These are phyloP conservation scores for Capronia epimyces DNA, from an alignment of 2,329 filamentous ascomycete species.

Conservation along the genomic window DNA sequence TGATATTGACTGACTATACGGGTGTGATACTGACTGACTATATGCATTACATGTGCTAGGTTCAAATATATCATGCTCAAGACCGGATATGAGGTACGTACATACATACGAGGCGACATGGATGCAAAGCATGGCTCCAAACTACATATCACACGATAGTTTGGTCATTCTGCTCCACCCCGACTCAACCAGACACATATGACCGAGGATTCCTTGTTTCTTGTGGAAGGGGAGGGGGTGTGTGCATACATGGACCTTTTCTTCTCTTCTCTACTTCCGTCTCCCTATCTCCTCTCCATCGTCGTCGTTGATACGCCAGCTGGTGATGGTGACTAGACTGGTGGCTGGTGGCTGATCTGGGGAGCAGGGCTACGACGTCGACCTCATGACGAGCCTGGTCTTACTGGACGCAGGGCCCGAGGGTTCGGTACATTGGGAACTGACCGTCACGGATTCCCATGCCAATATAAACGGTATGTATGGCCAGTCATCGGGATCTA, in stretches of 20 bases:
- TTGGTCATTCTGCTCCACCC: no score
- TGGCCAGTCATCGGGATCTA: background rate
- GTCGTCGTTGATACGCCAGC: no score
- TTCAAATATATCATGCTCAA: conserved; percentile 5
- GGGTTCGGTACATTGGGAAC: conserved; percentile 28
- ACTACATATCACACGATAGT: no score
- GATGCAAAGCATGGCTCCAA: no score
- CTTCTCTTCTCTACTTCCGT: no score
- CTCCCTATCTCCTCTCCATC: no score
- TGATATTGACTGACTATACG: no score
- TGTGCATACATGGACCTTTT: background rate
- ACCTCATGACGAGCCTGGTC: conserved; percentile 28
- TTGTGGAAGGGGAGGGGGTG: no score
- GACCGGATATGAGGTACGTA: background rate
- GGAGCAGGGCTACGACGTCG: conserved; percentile 28
- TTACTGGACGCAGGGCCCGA: conserved; percentile 28
- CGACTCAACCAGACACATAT: no score
- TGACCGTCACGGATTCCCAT: conserved; percentile 28
- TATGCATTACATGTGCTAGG: background rate
- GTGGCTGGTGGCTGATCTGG: background rate
- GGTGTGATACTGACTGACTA: background rate
- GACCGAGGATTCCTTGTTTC: no score
- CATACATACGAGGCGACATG: background rate
- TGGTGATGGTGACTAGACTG: no score
- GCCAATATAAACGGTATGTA: conserved; percentile 29